Evolutionary conservation across 2,329 filamentous ascomycete genomes (phyloP), one percentile per base, ranked within the genome.

Genomic region (Colletotrichum tanaceti): DNA sequence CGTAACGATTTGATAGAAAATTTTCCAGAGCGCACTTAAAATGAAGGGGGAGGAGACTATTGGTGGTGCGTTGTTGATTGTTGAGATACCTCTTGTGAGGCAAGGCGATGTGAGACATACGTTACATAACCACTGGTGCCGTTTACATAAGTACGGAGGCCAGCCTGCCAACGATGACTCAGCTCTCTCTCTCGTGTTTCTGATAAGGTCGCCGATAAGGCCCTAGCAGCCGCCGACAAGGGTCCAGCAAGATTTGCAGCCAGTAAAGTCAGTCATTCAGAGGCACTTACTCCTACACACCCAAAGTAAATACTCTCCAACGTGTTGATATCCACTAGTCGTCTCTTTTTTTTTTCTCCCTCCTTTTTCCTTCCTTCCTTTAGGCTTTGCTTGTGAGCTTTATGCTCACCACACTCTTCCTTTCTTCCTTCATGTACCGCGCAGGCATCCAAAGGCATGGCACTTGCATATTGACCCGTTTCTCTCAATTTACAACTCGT

Each of bases 311-410:
- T 20, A 50, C 59, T 65, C 57, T 58, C 55, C 49, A 24, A 68
- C 60, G 65, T 68, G 41, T 65, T 68, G 62, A 68, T 68, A 68
- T 68, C 65, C 65, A 68, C 65, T 35, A n/a, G 24, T 35, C 20
- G n/a, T 39, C 54, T 46, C 54, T 64, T 22, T 39, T 60, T 64
- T 22, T 39, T 54, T 58, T 38, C 9, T 6, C 16, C 18, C 44
- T 49, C 24, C 18, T 41, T 41, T 55, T 22, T 52, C 60, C 28
- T 32, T 10, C 7, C 28, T 55, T 24, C 16, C 65, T 60, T 44
- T 49, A 68, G 28, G 28, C 24, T 50, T 49, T 35, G 32, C 35
- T 41, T 55, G 44, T n/a, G 62, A 65, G 62, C 55, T 28, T 68
- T 43, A 50, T 16, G 55, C 65, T 68, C 65, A 55, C 50, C 65